Percentiles rank a stretch among this genome's conserved stretches.
Conservation (phyloP, 1,139 yeast species). For the Hemisphaericaspora subhashii region DNA sequence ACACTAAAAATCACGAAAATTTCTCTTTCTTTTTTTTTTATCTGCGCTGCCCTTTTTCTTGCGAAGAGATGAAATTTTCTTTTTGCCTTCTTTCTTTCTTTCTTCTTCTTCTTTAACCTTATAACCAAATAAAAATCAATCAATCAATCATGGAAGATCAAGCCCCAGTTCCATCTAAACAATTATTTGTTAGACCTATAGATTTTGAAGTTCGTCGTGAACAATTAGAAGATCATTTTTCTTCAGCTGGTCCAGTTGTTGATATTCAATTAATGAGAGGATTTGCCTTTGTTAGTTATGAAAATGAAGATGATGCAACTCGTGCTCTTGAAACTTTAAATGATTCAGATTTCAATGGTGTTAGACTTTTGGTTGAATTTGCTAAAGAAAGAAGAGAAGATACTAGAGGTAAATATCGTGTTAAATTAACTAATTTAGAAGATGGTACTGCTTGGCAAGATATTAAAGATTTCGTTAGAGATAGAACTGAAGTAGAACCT, state of each 20-base stretch:
- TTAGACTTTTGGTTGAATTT: constrained; percentile 63
- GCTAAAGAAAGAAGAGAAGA: constrained; percentile 62
- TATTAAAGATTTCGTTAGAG: constrained; percentile 76
- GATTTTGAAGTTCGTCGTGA: constrained; percentile 47
- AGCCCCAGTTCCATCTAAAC: constrained; percentile 16
- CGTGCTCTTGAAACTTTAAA: constrained; percentile 65
- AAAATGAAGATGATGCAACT: constrained; percentile 62
- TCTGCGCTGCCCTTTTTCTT: too few species aligned
- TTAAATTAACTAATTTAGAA: constrained; percentile 66
- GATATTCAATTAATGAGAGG: constrained; percentile 75
- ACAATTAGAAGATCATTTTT: constrained; percentile 66
- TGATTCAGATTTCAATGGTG: constrained; percentile 59
- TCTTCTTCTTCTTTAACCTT: not conserved
- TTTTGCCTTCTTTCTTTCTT: not conserved
- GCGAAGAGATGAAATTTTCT: not conserved
- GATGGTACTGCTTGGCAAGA: constrained; percentile 85
- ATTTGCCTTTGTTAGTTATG: constrained; percentile 73
- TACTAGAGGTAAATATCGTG: constrained; percentile 72
- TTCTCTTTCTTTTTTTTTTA: too few species aligned
- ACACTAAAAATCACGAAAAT: too few species aligned
- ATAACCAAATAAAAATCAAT: not conserved
- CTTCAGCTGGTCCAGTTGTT: constrained; percentile 61
- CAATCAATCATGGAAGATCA: constrained; percentile 10
- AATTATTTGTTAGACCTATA: constrained; percentile 44
- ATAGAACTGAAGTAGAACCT: constrained; percentile 63